phyloP scores from a whole-genome alignment of 805 yeast species.

The Saturnispora ahearnii region DNA sequence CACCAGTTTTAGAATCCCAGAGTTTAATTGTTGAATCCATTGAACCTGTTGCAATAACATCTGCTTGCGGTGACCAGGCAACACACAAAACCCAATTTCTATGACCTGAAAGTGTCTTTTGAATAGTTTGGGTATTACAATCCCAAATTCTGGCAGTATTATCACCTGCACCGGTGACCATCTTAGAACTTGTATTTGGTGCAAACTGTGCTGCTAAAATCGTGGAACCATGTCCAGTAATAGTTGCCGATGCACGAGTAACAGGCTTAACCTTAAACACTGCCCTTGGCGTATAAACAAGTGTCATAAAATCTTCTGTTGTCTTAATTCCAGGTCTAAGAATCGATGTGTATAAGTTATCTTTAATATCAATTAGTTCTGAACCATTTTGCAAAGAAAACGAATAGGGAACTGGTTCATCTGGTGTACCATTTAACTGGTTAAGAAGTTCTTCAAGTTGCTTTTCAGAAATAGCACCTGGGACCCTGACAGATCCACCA shows the following conservation, averaged over 20 bases:
- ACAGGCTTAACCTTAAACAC: constrained; percentile 88
- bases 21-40: constrained; percentile 86
- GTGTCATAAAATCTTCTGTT: constrained; percentile 86
- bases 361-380: constrained; percentile 61
- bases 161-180: constrained; percentile 96
- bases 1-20: constrained; percentile 78
- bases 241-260: constrained; percentile 84
- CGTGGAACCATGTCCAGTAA: constrained; percentile 92
- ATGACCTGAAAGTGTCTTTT: constrained; percentile 74
- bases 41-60: constrained; percentile 86
- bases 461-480: constrained; percentile 75
- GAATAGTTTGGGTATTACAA: constrained; percentile 88
- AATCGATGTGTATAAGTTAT: constrained; percentile 69
- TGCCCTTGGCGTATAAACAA: constrained; percentile 90
- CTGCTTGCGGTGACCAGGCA: constrained; percentile 87
- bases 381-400: constrained; percentile 56
- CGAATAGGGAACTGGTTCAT: constrained; percentile 85
- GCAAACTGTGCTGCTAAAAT: constrained; percentile 90
- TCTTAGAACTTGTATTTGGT: constrained; percentile 72
- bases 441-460: constrained; percentile 86
- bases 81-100: constrained; percentile 91
- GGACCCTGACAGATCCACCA: constrained; percentile 84
- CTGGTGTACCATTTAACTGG: constrained; percentile 58
- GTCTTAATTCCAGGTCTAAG: constrained; percentile 80
- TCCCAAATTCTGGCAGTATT: constrained; percentile 96